phyloP scores from a whole-genome alignment of 2,329 filamentous ascomycete genomes.

The Myriosclerotinia scirpicola region DNA sequence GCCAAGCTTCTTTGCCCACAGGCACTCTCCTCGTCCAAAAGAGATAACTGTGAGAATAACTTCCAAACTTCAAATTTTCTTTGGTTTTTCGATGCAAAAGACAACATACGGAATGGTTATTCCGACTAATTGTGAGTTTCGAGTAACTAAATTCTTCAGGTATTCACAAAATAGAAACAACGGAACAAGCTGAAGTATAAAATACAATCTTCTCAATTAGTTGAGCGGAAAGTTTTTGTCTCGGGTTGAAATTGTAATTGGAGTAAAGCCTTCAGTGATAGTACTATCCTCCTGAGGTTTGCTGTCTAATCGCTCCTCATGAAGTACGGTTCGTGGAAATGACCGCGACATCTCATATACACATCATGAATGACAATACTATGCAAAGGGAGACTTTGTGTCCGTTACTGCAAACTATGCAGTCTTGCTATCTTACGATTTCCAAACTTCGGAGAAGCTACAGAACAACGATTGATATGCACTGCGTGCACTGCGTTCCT shows the following conservation, averaged over 20 bases:
- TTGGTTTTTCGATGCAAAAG: not conserved
- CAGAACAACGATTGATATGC: not conserved
- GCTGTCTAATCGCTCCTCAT: not conserved
- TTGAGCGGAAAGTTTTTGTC: not conserved
- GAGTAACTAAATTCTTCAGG: not conserved
- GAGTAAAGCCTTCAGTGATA: not conserved
- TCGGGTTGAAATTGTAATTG: not conserved
- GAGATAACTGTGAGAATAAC: not conserved
- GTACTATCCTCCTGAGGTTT: not conserved
- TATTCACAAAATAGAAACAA: not conserved
- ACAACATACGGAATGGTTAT: not conserved
- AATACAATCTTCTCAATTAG: not conserved
- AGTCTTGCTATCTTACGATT: not conserved
- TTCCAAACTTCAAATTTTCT: not conserved
- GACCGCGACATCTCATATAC: not conserved
- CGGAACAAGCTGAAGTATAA: not conserved
- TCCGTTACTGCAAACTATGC: not conserved
- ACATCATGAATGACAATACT: not conserved
- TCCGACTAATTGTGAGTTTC: too few species aligned
- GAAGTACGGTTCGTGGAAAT: not conserved
- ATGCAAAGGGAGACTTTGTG: not conserved
- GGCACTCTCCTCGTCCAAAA: not conserved
- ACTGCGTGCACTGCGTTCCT: not conserved
- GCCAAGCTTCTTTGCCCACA: too few species aligned
- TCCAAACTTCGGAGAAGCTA: not conserved